Percentiles rank a stretch among this genome's conserved stretches.
These are phyloP conservation scores for Septoria petroselini DNA, from an alignment of 2,329 filamentous ascomycete genomes.

Conservation along the genomic window DNA sequence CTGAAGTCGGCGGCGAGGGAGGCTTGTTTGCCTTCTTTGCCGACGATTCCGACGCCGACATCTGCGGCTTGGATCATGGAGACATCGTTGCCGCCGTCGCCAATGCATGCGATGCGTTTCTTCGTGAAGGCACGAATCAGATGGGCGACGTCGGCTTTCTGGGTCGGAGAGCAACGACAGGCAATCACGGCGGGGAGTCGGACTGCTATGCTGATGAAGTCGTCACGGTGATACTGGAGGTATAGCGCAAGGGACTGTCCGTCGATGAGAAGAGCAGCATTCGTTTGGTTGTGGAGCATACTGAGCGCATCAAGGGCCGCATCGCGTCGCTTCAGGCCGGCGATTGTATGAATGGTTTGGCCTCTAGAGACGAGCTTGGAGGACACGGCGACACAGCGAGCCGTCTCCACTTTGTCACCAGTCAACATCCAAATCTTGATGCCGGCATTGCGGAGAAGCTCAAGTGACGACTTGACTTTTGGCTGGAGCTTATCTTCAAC, in stretches of 20 bases:
- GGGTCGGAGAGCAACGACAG: slow-evolving; percentile 92
- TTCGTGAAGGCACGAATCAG: slow-evolving; percentile 88
- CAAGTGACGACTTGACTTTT: slow-evolving; percentile 91
- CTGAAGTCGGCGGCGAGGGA: slow-evolving; percentile 94
- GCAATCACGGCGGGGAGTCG: slow-evolving; percentile 87
- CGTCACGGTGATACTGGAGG: slow-evolving; percentile 73
- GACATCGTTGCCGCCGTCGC: slow-evolving; percentile 96
- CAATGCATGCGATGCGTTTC: slow-evolving; percentile 95
- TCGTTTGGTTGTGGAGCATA: slow-evolving; percentile 77
- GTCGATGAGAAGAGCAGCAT: slow-evolving; percentile 89
- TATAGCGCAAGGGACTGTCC: slow-evolving; percentile 85
- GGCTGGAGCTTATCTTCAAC: slow-evolving; percentile 96
- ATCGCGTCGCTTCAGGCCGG: slow-evolving; percentile 70
- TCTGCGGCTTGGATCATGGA: slow-evolving; percentile 99
- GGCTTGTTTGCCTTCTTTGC: slow-evolving; percentile 94
- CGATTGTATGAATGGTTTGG: slow-evolving; percentile 92
- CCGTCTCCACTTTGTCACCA: slow-evolving; percentile 97
- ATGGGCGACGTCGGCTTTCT: slow-evolving; percentile 90
- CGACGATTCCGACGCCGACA: slow-evolving; percentile 95
- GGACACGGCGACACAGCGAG: slow-evolving; percentile 90
- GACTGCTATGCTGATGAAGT: slow-evolving; percentile 87
- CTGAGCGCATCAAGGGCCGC: slow-evolving; percentile 84
- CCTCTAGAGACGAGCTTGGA: slow-evolving; percentile 90
- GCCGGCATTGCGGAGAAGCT: slow-evolving; percentile 90
- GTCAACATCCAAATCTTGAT: slow-evolving; percentile 99